phyloP scores from a whole-genome alignment of 78 protist genomes.

The Dictyostelium purpureum region DNA sequence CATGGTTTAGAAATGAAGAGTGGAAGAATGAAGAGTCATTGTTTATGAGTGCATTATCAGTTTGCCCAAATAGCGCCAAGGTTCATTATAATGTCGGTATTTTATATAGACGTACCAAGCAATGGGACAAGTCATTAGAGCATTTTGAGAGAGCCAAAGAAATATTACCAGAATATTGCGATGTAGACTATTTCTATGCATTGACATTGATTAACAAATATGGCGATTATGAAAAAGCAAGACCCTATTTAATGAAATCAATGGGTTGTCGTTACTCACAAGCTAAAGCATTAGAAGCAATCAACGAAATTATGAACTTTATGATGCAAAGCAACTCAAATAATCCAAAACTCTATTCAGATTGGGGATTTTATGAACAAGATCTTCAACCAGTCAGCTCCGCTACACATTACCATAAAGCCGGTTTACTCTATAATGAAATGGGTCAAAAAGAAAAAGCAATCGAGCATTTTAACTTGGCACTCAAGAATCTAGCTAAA shows the following conservation, averaged over 20 bases:
- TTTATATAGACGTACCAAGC: background rate
- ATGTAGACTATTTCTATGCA: background rate
- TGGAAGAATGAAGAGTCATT: slow-evolving; percentile 17
- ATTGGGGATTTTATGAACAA: background rate
- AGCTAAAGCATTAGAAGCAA: background rate
- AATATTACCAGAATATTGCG: slow-evolving; percentile 35
- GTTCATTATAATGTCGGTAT: slow-evolving; percentile 39
- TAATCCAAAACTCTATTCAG: background rate
- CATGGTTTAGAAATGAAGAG: slow-evolving; percentile 23
- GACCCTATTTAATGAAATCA: background rate
- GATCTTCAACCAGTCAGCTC: background rate
- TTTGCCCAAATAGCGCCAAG: slow-evolving; percentile 58
- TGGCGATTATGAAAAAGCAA: background rate
- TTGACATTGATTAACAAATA: background rate
- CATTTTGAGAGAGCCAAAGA: slow-evolving; percentile 3
- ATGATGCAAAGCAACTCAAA: background rate
- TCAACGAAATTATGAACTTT: background rate
- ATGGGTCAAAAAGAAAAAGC: background rate
- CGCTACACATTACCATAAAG: background rate
- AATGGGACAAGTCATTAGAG: slow-evolving; percentile 1
- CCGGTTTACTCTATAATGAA: background rate
- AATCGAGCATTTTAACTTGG: background rate
- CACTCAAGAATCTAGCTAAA: background rate
- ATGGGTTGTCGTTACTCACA: background rate
- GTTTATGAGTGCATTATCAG: background rate